A percentile compares a stretch with the other conserved stretches of the same genome.
phyloP scores from a whole-genome alignment of 2,329 filamentous ascomycete genomes.

The Capronia coronata region DNA sequence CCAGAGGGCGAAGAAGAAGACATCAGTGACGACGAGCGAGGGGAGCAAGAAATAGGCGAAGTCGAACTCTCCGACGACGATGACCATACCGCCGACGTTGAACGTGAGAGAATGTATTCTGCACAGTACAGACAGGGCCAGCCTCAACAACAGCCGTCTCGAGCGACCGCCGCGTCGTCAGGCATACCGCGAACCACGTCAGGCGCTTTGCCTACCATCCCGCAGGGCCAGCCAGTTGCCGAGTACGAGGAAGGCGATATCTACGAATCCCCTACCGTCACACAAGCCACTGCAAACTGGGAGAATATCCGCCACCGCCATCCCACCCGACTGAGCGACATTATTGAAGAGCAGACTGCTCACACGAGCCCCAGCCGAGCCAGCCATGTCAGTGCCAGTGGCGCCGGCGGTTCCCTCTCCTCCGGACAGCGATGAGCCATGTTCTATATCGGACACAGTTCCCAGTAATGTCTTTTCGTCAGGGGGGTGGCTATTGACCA shows the following conservation, averaged over 20 bases:
- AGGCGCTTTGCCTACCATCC: conserved; percentile 18
- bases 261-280: conserved; percentile 7
- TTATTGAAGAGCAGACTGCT: conserved; percentile 68
- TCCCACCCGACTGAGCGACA: conserved; percentile 80
- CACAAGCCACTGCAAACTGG: conserved; percentile 57
- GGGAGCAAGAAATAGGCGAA: conserved; percentile 30
- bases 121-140: conserved; percentile 27
- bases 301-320: conserved; percentile 72
- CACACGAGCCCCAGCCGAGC: conserved; percentile 60
- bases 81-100: conserved; percentile 45
- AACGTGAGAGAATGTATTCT: conserved; percentile 36
- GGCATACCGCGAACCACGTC: conserved; percentile 17
- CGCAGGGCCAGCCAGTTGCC: conserved; percentile 29
- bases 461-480: too few relatives aligned
- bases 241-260: conserved; percentile 52
- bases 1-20: conserved; percentile 3
- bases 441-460: too few relatives aligned
- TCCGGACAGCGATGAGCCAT: background rate
- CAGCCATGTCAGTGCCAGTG: conserved; percentile 36
- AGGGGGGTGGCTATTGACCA: too few relatives aligned
- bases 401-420: background rate
- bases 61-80: conserved; percentile 47
- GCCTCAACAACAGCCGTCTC: conserved; percentile 27
- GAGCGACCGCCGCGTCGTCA: conserved; percentile 6
- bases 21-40: conserved; percentile 14